A percentile compares a stretch with the other conserved stretches of the same genome.
Conservation (phyloP, 2,329 filamentous ascomycete genomes). For the Ophiostoma triangulosporum region DNA sequence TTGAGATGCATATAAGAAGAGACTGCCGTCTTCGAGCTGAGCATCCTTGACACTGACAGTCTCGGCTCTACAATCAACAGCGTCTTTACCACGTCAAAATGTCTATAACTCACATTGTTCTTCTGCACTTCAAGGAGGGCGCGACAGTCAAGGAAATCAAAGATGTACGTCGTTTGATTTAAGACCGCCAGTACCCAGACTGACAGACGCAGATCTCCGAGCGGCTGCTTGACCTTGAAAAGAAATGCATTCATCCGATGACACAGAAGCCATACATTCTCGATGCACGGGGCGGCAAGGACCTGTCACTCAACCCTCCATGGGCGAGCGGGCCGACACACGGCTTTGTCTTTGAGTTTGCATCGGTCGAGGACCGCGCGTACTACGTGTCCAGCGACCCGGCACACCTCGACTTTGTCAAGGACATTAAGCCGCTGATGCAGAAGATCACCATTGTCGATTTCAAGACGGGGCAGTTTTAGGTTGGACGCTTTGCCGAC, state of each 20-base stretch:
- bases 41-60: too few species aligned
- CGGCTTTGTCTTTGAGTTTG: slow-evolving; percentile 56
- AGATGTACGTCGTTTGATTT: neutral
- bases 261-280: slow-evolving; percentile 47
- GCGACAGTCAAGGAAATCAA: slow-evolving; percentile 1
- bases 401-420: slow-evolving; percentile 46
- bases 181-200: neutral
- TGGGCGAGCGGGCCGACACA: slow-evolving; percentile 50
- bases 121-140: slow-evolving; percentile 9
- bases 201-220: slow-evolving; percentile 18
- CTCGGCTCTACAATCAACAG: too few species aligned
- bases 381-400: slow-evolving; percentile 57
- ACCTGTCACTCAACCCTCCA: slow-evolving; percentile 43
- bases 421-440: slow-evolving; percentile 32
- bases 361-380: slow-evolving; percentile 46
- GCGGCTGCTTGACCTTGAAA: slow-evolving; percentile 34
- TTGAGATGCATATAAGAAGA: too few species aligned
- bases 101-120: slow-evolving; percentile 10
- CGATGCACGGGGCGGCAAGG: slow-evolving; percentile 41
- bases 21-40: too few species aligned
- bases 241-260: slow-evolving; percentile 47
- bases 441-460: slow-evolving; percentile 46
- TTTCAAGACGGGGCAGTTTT: slow-evolving; percentile 36
- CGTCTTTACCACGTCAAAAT: neutral
- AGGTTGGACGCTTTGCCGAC: neutral